Evolutionary conservation across 2,329 filamentous ascomycete species (phyloP).

Genomic region (Aspergillus transmontanensis): DNA sequence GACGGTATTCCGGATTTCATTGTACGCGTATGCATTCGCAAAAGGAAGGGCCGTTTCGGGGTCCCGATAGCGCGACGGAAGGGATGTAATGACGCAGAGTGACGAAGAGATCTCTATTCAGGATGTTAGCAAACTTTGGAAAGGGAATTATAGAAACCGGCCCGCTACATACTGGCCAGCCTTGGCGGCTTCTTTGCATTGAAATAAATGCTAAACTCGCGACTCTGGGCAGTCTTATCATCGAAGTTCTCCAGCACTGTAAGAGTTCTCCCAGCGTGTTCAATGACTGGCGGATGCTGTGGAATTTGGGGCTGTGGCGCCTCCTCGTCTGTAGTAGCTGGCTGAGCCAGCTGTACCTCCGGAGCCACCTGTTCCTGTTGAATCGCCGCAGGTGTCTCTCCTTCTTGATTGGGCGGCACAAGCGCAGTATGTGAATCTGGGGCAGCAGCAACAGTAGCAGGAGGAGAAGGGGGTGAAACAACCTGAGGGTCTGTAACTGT

Average conservation of each 20-base stretch:
- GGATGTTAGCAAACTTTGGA: slow-evolving; percentile 10
- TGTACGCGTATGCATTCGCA: slow-evolving; percentile 74
- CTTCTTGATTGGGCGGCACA: slow-evolving; percentile 9
- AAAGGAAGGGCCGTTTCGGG: slow-evolving; percentile 82
- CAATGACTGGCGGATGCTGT: slow-evolving; percentile 43
- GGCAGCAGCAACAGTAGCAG: background rate
- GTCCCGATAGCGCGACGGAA: slow-evolving; percentile 80
- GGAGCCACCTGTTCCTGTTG: slow-evolving; percentile 15
- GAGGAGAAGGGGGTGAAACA: background rate
- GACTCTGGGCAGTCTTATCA: slow-evolving; percentile 56
- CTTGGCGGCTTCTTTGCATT: slow-evolving; percentile 53
- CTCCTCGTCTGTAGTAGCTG: slow-evolving; percentile 18
- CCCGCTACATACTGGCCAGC: slow-evolving; percentile 47
- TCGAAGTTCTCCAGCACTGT: slow-evolving; percentile 63
- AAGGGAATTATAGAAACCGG: background rate
- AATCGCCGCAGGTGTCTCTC: background rate
- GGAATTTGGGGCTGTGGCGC: slow-evolving; percentile 29
- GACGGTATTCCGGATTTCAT: slow-evolving; percentile 73
- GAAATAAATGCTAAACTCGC: slow-evolving; percentile 59
- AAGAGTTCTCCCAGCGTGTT: slow-evolving; percentile 58
- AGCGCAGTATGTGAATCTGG: background rate
- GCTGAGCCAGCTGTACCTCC: slow-evolving; percentile 22
- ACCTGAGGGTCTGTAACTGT: background rate
- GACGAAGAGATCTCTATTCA: slow-evolving; percentile 47
- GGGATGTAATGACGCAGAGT: slow-evolving; percentile 80